These are phyloP conservation scores for Alternaria rosae DNA, from an alignment of 2,329 filamentous ascomycete genomes.

Conservation along the genomic window DNA sequence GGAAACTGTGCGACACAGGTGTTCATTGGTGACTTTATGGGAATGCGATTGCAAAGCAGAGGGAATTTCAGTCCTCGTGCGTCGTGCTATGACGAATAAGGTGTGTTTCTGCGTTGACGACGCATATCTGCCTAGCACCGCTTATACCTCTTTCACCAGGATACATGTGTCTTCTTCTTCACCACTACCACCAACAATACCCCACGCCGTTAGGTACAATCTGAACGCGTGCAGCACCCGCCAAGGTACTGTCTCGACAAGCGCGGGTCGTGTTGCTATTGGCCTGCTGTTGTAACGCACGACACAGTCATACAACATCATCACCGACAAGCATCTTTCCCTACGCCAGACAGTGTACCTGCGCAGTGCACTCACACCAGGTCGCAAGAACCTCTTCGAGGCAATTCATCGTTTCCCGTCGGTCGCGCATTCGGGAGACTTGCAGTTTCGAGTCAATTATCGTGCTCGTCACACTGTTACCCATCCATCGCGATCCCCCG, in stretches of 20 bases:
- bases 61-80: background rate
- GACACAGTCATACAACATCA: slow-evolving; percentile 46
- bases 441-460: slow-evolving; percentile 27
- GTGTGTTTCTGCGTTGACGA: background rate
- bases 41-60: slow-evolving; percentile 10
- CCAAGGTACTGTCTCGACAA: slow-evolving; percentile 9
- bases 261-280: slow-evolving; percentile 24
- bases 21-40: slow-evolving; percentile 1
- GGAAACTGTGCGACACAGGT: background rate
- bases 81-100: slow-evolving; percentile 1
- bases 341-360: slow-evolving; percentile 19
- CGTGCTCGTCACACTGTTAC: slow-evolving; percentile 25
- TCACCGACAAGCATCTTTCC: slow-evolving; percentile 17
- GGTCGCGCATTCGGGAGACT: slow-evolving; percentile 18
- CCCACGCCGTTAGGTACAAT: slow-evolving; percentile 12
- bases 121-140: slow-evolving; percentile 7
- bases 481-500: slow-evolving; percentile 9
- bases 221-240: background rate
- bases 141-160: slow-evolving; percentile 8
- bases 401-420: slow-evolving; percentile 13
- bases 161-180: slow-evolving; percentile 7
- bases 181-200: background rate
- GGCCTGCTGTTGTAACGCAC: slow-evolving; percentile 12
- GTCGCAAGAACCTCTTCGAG: slow-evolving; percentile 18
- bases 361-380: slow-evolving; percentile 20